A percentile compares a stretch with the other conserved stretches of the same genome.
phyloP scores from a whole-genome alignment of 2,329 filamentous ascomycete species.

The Neofusicoccum parvum region DNA sequence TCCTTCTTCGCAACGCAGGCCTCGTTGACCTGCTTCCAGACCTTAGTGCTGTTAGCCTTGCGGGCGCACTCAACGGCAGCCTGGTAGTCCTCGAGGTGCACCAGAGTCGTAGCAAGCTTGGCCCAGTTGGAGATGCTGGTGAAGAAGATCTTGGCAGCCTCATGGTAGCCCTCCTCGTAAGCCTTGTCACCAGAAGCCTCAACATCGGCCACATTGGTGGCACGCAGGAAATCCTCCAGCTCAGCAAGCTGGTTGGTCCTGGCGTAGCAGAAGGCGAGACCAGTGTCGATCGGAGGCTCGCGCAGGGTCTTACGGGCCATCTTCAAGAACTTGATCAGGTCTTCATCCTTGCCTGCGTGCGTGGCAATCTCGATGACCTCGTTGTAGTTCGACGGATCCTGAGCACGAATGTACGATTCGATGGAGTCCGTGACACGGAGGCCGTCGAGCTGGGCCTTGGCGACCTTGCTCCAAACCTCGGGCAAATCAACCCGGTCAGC shows the following conservation, averaged over 20 bases:
- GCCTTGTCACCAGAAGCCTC: slow-evolving; percentile 98
- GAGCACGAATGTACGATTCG: slow-evolving; percentile 94
- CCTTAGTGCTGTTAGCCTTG: slow-evolving; percentile 98
- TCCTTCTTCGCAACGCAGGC: slow-evolving; percentile 98
- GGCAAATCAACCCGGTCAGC: slow-evolving; percentile 92
- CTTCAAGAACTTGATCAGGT: slow-evolving; percentile 91
- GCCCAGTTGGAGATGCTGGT: slow-evolving; percentile 99
- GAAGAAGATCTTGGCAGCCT: slow-evolving; percentile 99
- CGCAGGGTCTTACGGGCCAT: slow-evolving; percentile 98
- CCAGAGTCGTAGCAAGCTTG: slow-evolving; percentile 94
- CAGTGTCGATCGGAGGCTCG: slow-evolving; percentile 91
- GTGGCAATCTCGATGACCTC: slow-evolving; percentile 97
- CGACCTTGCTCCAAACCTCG: slow-evolving; percentile 97
- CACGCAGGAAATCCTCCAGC: slow-evolving; percentile 92
- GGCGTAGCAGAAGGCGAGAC: slow-evolving; percentile 89
- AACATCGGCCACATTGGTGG: slow-evolving; percentile 91
- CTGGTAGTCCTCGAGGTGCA: slow-evolving; percentile 97
- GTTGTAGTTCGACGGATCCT: slow-evolving; percentile 87
- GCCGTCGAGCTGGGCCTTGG: slow-evolving; percentile 95
- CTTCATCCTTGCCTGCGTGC: slow-evolving; percentile 95
- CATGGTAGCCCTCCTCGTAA: slow-evolving; percentile 88
- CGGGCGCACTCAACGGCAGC: slow-evolving; percentile 95
- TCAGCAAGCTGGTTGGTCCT: slow-evolving; percentile 89
- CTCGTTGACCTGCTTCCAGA: slow-evolving; percentile 98
- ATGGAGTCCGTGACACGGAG: slow-evolving; percentile 90